Percentiles rank a stretch among this genome's conserved stretches.
Conservation (phyloP, 169 alveolate species). For the Eimeria brunetti region DNA sequence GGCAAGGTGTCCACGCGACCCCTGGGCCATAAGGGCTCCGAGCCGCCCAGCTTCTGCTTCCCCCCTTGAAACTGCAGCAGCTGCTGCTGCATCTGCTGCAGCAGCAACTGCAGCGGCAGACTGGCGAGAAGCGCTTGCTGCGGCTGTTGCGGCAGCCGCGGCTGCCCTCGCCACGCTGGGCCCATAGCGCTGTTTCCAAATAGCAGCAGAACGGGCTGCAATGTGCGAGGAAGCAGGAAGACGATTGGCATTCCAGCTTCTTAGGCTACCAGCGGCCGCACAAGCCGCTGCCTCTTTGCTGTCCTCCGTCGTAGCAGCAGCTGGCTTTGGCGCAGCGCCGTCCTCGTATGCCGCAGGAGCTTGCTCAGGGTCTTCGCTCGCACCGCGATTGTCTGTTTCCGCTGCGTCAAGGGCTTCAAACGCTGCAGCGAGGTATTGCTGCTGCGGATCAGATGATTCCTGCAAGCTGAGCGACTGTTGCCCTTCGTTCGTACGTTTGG, state of each 20-base stretch:
- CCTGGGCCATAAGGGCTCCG: slow-evolving; percentile 42
- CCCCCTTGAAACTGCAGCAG: slow-evolving; percentile 46
- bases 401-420: slow-evolving; percentile 63
- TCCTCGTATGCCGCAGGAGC: not conserved
- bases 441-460: not conserved
- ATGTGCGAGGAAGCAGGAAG: slow-evolving; percentile 5
- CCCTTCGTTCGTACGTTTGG: not conserved
- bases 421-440: slow-evolving; percentile 58
- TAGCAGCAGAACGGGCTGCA: slow-evolving; percentile 64
- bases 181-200: slow-evolving; percentile 43
- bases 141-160: slow-evolving; percentile 46
- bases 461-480: not conserved
- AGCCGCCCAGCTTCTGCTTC: slow-evolving; percentile 35
- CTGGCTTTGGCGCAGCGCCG: not conserved
- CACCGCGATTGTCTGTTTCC: slow-evolving; percentile 6
- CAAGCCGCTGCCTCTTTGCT: not conserved
- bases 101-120: slow-evolving; percentile 22
- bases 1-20: slow-evolving; percentile 68
- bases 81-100: slow-evolving; percentile 34
- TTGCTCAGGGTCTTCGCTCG: not conserved
- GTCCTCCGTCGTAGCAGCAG: not conserved
- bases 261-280: slow-evolving; percentile 37
- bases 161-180: slow-evolving; percentile 8
- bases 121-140: slow-evolving; percentile 26
- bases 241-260: slow-evolving; percentile 47